Conservation (phyloP, 495 filamentous ascomycete genomes). For the Neurospora tetraspora region DNA sequence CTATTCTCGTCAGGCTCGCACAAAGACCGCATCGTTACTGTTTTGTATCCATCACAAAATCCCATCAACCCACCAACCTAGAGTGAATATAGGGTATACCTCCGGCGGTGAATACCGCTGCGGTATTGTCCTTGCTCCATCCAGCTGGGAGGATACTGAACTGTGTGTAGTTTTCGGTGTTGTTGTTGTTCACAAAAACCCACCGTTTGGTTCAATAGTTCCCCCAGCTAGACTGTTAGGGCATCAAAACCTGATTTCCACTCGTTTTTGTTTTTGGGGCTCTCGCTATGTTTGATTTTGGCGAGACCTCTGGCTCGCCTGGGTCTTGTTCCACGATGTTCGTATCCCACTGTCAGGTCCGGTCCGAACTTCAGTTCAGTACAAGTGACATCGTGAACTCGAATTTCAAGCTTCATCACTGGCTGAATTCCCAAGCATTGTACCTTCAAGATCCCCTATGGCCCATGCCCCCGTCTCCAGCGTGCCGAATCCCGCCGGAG, state of each 20-base stretch:
- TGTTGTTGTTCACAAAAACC: neutral
- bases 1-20: neutral
- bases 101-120: neutral
- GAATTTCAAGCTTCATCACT: too few relatives aligned
- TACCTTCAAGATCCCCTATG: neutral
- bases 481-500: neutral
- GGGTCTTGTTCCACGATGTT: neutral
- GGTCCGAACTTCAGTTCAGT: neutral
- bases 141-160: neutral
- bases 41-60: neutral
- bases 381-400: neutral
- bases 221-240: neutral
- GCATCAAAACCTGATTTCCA: neutral
- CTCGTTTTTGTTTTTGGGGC: neutral
- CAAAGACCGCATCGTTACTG: neutral
- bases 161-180: neutral
- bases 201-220: neutral
- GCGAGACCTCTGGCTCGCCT: neutral
- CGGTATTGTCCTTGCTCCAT: neutral
- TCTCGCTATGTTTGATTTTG: neutral
- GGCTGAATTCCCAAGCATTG: too few relatives aligned
- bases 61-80: neutral
- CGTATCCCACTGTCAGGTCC: neutral
- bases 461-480: neutral
- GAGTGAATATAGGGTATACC: neutral